Conservation (phyloP, 805 yeast genomes). For the Komagataella pseudopastoris region DNA sequence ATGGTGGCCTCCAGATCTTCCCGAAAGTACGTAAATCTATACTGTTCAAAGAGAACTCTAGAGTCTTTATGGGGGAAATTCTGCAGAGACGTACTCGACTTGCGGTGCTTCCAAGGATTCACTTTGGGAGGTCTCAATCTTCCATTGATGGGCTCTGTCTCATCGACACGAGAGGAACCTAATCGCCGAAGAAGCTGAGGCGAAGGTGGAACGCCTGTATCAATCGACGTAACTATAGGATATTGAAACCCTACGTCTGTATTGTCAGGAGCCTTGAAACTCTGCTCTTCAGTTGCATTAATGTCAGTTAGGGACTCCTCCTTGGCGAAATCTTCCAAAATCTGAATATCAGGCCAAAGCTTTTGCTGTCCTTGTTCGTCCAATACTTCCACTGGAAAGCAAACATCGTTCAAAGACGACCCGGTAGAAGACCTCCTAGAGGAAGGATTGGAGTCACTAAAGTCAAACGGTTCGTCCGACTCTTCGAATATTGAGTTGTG, state of each 20-base stretch:
- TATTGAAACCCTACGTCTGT: constrained; percentile 23
- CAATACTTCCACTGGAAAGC: constrained; percentile 63
- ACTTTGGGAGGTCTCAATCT: constrained; percentile 64
- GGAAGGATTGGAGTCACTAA: constrained; percentile 40
- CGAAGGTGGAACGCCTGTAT: constrained; percentile 11
- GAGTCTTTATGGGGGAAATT: constrained; percentile 1
- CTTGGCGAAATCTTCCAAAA: constrained; percentile 63
- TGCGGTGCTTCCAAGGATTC: constrained; percentile 55
- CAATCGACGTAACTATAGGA: constrained; percentile 20
- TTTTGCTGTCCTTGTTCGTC: constrained; percentile 19
- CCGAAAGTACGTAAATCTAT: constrained; percentile 83
- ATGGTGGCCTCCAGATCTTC: constrained; percentile 83
- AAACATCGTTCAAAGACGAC: constrained; percentile 83
- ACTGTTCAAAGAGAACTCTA: constrained; percentile 25
- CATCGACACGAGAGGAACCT: constrained; percentile 26
- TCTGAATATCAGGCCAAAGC: constrained; percentile 75
- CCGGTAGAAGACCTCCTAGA: constrained; percentile 47
- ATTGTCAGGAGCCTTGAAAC: constrained; percentile 7
- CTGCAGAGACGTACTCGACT: constrained; percentile 3
- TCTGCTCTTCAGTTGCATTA: constrained; percentile 13
- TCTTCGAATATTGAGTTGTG: background rate
- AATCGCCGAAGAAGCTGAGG: constrained; percentile 8
- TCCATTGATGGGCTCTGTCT: constrained; percentile 42
- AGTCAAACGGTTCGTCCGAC: background rate
- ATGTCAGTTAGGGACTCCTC: constrained; percentile 36